Evolutionary conservation across 2,329 filamentous ascomycete genomes (phyloP).

Genomic region (Colletotrichum spinosum): DNA sequence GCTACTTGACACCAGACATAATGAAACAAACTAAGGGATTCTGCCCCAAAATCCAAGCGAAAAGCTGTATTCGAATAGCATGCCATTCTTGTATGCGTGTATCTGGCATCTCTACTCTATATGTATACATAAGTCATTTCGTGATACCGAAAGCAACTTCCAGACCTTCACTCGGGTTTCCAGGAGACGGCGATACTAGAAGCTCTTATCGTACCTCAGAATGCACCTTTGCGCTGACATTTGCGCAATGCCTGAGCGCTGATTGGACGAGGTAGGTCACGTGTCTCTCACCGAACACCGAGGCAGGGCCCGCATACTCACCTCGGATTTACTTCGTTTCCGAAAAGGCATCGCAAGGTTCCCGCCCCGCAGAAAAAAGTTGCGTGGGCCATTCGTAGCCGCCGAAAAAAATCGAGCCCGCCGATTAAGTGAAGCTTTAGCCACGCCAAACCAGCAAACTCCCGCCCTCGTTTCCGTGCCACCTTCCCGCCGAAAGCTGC

Average conservation of each 20-base stretch:
- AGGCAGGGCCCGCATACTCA: not conserved
- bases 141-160: too few species aligned
- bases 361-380: conserved; percentile 26
- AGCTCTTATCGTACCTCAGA: too few species aligned
- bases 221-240: conserved; percentile 25
- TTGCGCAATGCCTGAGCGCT: conserved; percentile 7
- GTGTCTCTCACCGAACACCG: not conserved
- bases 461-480: not conserved
- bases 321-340: conserved; percentile 25
- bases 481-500: not conserved
- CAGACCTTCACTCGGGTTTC: too few species aligned
- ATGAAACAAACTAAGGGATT: too few species aligned
- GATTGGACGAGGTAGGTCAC: conserved; percentile 1
- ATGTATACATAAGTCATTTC: too few species aligned
- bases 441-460: conserved; percentile 2
- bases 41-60: too few species aligned
- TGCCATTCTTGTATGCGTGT: too few species aligned
- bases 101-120: too few species aligned
- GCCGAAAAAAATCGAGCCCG: conserved; percentile 24
- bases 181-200: too few species aligned
- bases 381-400: conserved; percentile 7
- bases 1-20: not conserved
- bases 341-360: not conserved
- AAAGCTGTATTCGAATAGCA: too few species aligned
- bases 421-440: conserved; percentile 20